These are phyloP conservation scores for Magnolia sinica DNA, from an alignment of 164 flowering plant genomes.

Conservation along the genomic window DNA sequence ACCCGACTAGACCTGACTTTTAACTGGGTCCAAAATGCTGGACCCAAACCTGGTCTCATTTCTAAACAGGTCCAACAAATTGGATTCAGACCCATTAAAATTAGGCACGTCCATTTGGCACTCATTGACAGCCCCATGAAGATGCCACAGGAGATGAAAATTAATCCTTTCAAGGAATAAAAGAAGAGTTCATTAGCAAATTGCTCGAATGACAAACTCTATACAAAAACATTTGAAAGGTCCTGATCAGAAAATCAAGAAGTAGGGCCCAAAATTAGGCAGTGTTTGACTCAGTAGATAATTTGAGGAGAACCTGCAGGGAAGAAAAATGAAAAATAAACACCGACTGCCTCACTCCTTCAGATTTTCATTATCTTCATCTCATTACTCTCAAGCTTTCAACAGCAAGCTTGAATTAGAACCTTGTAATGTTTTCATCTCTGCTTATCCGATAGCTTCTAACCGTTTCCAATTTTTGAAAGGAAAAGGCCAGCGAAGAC, in stretches of 20 bases:
- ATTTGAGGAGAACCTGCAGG: background rate
- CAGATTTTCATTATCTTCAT: background rate
- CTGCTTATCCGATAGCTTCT: background rate
- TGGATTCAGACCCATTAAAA: too few species aligned
- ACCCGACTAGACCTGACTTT: too few species aligned
- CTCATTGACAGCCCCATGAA: background rate
- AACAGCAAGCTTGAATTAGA: background rate
- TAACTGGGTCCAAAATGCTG: too few species aligned
- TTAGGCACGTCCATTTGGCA: too few species aligned
- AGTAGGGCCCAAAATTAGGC: background rate
- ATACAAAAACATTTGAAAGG: background rate
- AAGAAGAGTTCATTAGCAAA: background rate
- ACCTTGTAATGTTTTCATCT: background rate
- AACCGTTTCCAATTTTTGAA: background rate
- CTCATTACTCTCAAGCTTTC: background rate
- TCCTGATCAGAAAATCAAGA: background rate
- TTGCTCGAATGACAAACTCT: background rate
- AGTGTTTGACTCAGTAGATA: background rate
- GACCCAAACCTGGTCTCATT: too few species aligned
- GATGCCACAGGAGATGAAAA: background rate
- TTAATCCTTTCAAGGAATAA: background rate
- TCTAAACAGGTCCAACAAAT: too few species aligned
- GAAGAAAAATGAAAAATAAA: background rate
- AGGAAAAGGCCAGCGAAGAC: background rate
- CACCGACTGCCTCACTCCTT: background rate